Evolutionary conservation across 169 alveolate species (phyloP).

Genomic region (Plasmodium gonderi): DNA sequence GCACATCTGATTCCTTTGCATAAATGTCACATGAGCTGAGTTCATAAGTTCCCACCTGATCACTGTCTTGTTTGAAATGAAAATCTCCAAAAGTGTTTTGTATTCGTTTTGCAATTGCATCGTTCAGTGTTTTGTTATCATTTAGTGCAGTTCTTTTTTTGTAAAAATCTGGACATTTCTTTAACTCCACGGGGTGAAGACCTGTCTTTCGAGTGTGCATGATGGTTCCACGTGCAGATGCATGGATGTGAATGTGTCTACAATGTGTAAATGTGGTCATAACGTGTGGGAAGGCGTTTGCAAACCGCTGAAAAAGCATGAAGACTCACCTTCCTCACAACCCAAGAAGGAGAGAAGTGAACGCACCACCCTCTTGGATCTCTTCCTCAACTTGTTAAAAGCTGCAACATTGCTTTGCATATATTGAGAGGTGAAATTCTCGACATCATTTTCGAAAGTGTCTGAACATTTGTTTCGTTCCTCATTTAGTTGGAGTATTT

Average conservation of each 20-base stretch:
- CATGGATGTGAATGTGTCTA: neutral
- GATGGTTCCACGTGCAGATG: neutral
- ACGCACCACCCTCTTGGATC: constrained; percentile 36
- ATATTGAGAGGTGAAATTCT: constrained; percentile 20
- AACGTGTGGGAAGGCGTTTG: too few relatives aligned
- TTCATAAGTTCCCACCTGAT: neutral
- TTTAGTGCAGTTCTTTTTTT: constrained; percentile 11
- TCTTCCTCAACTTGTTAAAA: constrained; percentile 26
- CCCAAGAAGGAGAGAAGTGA: constrained; percentile 3
- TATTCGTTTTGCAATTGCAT: neutral
- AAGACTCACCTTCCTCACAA: neutral
- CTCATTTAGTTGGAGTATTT: constrained; percentile 45
- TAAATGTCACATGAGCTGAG: neutral
- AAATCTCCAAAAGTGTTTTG: constrained; percentile 7
- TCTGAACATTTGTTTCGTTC: constrained; percentile 37
- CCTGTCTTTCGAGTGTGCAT: neutral
- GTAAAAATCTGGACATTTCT: constrained; percentile 41
- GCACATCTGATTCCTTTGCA: neutral
- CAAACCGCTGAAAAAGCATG: too few relatives aligned
- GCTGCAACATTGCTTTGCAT: constrained; percentile 21
- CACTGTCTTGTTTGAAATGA: neutral
- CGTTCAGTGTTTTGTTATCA: constrained; percentile 19
- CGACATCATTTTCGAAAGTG: constrained; percentile 39
- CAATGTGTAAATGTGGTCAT: neutral
- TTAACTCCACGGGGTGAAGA: neutral